Evolutionary conservation across 192 early-diverging fungal species (phyloP), one percentile per base, ranked within the genome.

Genomic region (Mortierella claussenii): DNA sequence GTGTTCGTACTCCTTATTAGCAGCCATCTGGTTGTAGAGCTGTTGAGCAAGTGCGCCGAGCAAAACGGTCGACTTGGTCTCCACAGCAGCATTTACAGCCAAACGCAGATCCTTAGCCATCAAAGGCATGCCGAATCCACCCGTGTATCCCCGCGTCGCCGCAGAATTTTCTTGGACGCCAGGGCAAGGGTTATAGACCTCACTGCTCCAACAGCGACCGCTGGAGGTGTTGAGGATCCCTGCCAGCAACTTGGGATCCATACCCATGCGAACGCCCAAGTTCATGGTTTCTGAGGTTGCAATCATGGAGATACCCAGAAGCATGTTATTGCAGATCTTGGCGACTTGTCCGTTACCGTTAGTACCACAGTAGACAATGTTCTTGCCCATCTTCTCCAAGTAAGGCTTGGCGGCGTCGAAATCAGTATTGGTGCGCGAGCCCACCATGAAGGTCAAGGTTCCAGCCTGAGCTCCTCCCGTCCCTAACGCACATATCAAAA

Each of bases 281-380:
- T 93, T 92, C 91, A 99, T 92, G 9, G 97, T 88, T 83, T 99
- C 97, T 1, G 92, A 85, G 0, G 92, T 90, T 21, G 91, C 97
- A 33, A 97, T 86, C 97, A 99, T 99, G 21, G 90, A 90, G 64
- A 96, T 93, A 11, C 93, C 97, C 26, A 98, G 83, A 31, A 99
- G 74, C 90, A 97, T 93, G 78, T 99, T 99, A 85, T 99, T 99
- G 84, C 94, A 95, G 48, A 99, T 96, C 78, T 99, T 99, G 52
- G 95, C 96, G 0, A 93, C 91, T 65, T 95, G 95, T 3, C 96
- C 96, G 13, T 88, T 90, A 2, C 96, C 96, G 75, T 88, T 82
- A 0, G 64, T 63, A 13, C 97, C 96, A 78, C 95, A 97, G 69
- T 92, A 83, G 18, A 94, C 87, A 55, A 97, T 91, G 55, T 95